phyloP scores from a whole-genome alignment of 495 filamentous ascomycete species.

The Glutinoglossum americanum region DNA sequence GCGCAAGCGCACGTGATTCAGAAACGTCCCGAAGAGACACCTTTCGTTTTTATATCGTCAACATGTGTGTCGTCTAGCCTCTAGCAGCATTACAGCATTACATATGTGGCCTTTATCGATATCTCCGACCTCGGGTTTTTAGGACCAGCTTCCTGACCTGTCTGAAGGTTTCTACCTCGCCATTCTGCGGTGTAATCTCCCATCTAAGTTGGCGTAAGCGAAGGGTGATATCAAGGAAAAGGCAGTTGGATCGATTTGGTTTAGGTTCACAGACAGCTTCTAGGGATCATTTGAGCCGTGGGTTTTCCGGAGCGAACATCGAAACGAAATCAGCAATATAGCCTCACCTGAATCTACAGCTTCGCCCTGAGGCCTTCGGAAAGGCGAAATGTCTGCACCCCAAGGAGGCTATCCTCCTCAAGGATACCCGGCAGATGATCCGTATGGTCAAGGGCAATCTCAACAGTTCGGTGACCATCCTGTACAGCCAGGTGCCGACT shows the following conservation, averaged over 20 bases:
- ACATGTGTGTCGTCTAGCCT: neutral
- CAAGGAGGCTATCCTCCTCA: conserved; percentile 32
- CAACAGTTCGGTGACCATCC: conserved; percentile 19
- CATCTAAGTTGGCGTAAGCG: neutral
- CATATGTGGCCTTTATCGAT: neutral
- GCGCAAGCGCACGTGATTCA: no score
- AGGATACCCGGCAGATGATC: conserved; percentile 31
- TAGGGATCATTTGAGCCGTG: neutral
- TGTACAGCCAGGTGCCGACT: conserved; percentile 12
- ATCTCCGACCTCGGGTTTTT: neutral
- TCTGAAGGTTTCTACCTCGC: neutral
- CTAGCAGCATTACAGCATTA: neutral
- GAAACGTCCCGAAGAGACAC: no score
- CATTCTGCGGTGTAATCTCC: neutral
- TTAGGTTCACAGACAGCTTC: neutral
- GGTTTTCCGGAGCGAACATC: neutral
- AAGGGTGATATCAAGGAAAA: neutral
- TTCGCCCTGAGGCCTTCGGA: neutral
- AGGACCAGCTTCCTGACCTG: neutral
- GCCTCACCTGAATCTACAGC: neutral
- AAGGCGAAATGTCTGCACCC: conserved; percentile 27
- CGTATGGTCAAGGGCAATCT: conserved; percentile 18
- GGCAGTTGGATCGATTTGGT: neutral
- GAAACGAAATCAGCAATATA: neutral
- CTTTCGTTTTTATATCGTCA: neutral